These are phyloP conservation scores for Globisporangium radiosum DNA, from an alignment of 352 stramenopile species.

Conservation along the genomic window DNA sequence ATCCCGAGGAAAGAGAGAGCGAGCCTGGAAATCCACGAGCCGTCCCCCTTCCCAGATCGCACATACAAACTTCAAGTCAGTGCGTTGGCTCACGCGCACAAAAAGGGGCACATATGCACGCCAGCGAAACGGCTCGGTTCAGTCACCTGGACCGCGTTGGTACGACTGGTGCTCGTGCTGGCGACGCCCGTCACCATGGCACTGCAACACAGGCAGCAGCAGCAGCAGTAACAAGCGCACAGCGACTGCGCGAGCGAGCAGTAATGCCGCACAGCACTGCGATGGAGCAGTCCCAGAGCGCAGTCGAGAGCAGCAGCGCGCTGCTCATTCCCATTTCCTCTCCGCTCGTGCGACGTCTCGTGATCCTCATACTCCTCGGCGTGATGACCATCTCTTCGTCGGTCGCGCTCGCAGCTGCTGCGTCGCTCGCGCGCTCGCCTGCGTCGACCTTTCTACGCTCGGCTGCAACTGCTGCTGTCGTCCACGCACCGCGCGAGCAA, in stretches of 20 bases:
- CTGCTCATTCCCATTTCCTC: constrained; percentile 4
- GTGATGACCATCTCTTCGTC: constrained; percentile 5
- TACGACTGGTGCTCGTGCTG: not conserved
- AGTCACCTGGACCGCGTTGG: not conserved
- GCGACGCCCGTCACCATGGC: not conserved
- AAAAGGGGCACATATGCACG: not conserved
- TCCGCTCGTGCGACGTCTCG: constrained; percentile 3
- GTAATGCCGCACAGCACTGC: too few relatives aligned
- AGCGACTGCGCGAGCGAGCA: not conserved
- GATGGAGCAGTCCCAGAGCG: too few relatives aligned
- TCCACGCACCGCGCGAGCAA: too few relatives aligned
- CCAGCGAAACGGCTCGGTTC: constrained; percentile 5
- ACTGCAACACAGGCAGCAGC: not conserved
- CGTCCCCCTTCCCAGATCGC: not conserved
- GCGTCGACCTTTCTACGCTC: constrained; percentile 3
- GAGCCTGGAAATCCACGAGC: too few relatives aligned
- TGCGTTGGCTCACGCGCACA: too few relatives aligned
- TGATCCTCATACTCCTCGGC: constrained; percentile 1
- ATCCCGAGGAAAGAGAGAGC: too few relatives aligned
- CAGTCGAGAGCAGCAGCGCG: not conserved
- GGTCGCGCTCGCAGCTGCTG: constrained; percentile 2
- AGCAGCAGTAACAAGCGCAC: not conserved
- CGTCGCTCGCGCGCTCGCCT: constrained; percentile 4
- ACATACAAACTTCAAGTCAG: not conserved
- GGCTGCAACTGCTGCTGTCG: not conserved